Evolutionary conservation across 768 basidiomycete species (phyloP).

Genomic region (Zangia roseola): DNA sequence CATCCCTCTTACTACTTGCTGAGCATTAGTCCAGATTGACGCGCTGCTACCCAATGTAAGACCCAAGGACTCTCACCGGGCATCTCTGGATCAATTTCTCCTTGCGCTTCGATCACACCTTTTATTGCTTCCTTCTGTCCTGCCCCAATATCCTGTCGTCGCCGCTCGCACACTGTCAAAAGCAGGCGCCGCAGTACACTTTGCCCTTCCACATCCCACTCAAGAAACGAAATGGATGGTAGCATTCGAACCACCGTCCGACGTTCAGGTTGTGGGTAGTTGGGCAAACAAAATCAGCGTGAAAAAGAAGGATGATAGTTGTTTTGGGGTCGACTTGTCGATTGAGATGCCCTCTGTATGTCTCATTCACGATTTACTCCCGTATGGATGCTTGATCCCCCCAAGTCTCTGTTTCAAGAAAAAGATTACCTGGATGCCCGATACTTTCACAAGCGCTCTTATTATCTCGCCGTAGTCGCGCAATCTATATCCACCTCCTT

Average conservation of each 20-base stretch:
- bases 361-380: slow-evolving; percentile 6
- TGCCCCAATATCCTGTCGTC: slow-evolving; percentile 62
- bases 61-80: slow-evolving; percentile 52
- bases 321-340: slow-evolving; percentile 75
- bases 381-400: neutral
- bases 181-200: slow-evolving; percentile 62
- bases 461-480: slow-evolving; percentile 82
- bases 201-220: slow-evolving; percentile 64
- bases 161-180: slow-evolving; percentile 57
- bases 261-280: slow-evolving; percentile 79
- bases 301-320: slow-evolving; percentile 62
- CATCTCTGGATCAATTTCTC: slow-evolving; percentile 68
- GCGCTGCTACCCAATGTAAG: slow-evolving; percentile 75
- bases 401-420: slow-evolving; percentile 82
- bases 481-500: slow-evolving; percentile 50
- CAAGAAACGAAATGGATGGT: slow-evolving; percentile 90
- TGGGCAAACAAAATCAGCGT: slow-evolving; percentile 81
- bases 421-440: slow-evolving; percentile 91
- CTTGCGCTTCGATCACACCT: slow-evolving; percentile 67
- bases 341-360: slow-evolving; percentile 85
- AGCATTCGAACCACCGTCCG: slow-evolving; percentile 71
- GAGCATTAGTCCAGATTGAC: slow-evolving; percentile 55
- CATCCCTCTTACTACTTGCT: too few relatives aligned
- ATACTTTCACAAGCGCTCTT: slow-evolving; percentile 90
- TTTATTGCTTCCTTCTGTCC: slow-evolving; percentile 52